phyloP scores from a whole-genome alignment of 2,329 filamentous ascomycete species.

The Pseudogymnoascus sp. region DNA sequence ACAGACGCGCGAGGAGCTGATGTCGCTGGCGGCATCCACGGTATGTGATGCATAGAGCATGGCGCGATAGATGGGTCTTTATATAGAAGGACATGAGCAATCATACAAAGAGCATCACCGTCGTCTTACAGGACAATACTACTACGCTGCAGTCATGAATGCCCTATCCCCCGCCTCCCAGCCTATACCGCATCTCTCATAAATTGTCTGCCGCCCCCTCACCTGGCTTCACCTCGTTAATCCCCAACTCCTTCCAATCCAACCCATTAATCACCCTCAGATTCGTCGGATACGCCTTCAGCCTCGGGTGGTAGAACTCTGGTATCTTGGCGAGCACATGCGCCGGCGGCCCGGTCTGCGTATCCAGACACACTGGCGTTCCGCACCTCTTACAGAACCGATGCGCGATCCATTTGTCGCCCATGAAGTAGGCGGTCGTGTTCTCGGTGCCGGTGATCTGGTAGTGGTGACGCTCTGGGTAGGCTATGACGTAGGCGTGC shows the following conservation, averaged over 20 bases:
- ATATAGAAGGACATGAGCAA: conserved; percentile 6
- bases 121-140: neutral
- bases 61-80: neutral
- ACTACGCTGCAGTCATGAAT: neutral
- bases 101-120: conserved; percentile 5
- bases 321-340: neutral
- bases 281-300: neutral
- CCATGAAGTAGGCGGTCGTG: neutral
- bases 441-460: neutral
- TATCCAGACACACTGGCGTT: neutral
- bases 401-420: neutral
- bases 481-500: neutral
- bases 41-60: conserved; percentile 3
- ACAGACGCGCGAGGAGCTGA: neutral
- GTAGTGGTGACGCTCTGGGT: neutral
- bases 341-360: neutral
- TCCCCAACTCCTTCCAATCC: neutral
- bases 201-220: neutral
- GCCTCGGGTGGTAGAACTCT: neutral
- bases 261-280: conserved; percentile 6
- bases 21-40: conserved; percentile 2
- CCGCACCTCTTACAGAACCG: conserved; percentile 1
- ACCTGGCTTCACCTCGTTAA: neutral
- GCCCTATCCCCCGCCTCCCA: neutral
- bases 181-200: neutral